Evolutionary conservation across 2,329 filamentous ascomycete species (phyloP).

Genomic region (Colletotrichum cordylinicola): DNA sequence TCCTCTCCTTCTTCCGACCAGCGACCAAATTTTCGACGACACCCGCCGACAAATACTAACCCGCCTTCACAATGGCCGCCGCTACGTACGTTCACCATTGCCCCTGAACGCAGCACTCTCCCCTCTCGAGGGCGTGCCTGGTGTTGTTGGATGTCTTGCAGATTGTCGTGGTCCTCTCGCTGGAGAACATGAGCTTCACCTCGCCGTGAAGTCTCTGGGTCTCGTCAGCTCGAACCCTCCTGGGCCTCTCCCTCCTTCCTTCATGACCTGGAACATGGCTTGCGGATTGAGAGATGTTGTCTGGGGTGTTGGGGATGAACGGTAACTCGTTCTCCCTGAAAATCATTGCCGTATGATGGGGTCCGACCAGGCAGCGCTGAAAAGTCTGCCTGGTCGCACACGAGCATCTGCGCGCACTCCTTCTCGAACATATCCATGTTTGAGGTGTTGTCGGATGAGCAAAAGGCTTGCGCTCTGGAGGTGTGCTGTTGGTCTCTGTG

Average conservation of each 20-base stretch:
- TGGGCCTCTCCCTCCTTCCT: slow-evolving; percentile 61
- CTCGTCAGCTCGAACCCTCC: slow-evolving; percentile 81
- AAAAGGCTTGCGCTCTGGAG: not conserved
- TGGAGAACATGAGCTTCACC: slow-evolving; percentile 55
- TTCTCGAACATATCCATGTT: slow-evolving; percentile 52
- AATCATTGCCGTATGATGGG: slow-evolving; percentile 68
- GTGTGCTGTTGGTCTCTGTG: not conserved
- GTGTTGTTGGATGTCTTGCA: slow-evolving; percentile 59
- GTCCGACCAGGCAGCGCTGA: slow-evolving; percentile 26
- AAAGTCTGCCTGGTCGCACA: slow-evolving; percentile 28
- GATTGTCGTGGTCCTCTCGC: slow-evolving; percentile 89
- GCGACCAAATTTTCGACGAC: slow-evolving; percentile 24
- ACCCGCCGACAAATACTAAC: slow-evolving; percentile 42
- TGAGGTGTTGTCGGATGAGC: slow-evolving; percentile 83
- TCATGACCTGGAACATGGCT: slow-evolving; percentile 50
- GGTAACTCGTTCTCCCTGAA: slow-evolving; percentile 73
- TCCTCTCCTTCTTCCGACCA: not conserved
- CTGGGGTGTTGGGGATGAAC: slow-evolving; percentile 84
- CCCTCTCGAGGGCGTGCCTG: slow-evolving; percentile 39
- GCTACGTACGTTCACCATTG: slow-evolving; percentile 56
- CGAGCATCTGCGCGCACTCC: slow-evolving; percentile 51
- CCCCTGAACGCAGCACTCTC: slow-evolving; percentile 25
- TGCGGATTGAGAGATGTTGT: slow-evolving; percentile 64
- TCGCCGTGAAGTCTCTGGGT: slow-evolving; percentile 44
- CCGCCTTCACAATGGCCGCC: slow-evolving; percentile 44